phyloP scores from a whole-genome alignment of 2,329 filamentous ascomycete species.

The Stromatinia cepivora region DNA sequence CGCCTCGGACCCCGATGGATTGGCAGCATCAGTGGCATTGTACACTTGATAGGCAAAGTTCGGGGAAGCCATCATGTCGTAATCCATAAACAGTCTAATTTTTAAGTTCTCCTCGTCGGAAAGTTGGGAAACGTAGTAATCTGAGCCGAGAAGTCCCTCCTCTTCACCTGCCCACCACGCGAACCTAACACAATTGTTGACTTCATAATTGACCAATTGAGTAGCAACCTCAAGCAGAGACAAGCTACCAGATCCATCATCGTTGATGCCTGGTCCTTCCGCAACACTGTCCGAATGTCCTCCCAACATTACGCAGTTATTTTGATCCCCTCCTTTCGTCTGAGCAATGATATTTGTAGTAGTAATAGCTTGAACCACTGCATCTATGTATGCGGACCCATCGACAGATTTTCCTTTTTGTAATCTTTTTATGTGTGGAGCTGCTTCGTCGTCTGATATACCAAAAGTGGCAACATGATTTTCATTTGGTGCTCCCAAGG shows the following conservation, averaged over 20 bases:
- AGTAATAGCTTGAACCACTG: constrained; percentile 48
- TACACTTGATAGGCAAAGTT: constrained; percentile 70
- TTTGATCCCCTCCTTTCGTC: constrained; percentile 57
- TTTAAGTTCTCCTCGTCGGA: constrained; percentile 58
- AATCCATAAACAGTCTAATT: constrained; percentile 68
- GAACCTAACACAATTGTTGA: constrained; percentile 66
- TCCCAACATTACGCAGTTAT: constrained; percentile 66
- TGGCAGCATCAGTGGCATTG: constrained; percentile 67
- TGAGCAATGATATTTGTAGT: constrained; percentile 61
- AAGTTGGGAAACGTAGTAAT: constrained; percentile 59
- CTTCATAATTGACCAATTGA: constrained; percentile 56
- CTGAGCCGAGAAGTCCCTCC: constrained; percentile 64
- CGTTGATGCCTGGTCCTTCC: constrained; percentile 55
- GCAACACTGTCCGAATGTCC: constrained; percentile 63
- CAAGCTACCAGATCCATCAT: constrained; percentile 44
- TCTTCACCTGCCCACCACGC: constrained; percentile 70
- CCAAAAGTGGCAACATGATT: constrained; percentile 69
- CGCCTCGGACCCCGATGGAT: constrained; percentile 70
- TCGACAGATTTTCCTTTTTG: constrained; percentile 51
- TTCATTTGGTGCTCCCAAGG: constrained; percentile 60
- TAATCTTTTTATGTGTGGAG: constrained; percentile 56
- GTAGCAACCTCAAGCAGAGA: constrained; percentile 63
- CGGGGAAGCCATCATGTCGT: constrained; percentile 68
- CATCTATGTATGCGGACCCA: constrained; percentile 60
- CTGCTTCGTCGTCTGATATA: constrained; percentile 59